Base-by-base conservation (phyloP, 1,139 yeast species). In the Lodderomyces oxycetoniae region DNA sequence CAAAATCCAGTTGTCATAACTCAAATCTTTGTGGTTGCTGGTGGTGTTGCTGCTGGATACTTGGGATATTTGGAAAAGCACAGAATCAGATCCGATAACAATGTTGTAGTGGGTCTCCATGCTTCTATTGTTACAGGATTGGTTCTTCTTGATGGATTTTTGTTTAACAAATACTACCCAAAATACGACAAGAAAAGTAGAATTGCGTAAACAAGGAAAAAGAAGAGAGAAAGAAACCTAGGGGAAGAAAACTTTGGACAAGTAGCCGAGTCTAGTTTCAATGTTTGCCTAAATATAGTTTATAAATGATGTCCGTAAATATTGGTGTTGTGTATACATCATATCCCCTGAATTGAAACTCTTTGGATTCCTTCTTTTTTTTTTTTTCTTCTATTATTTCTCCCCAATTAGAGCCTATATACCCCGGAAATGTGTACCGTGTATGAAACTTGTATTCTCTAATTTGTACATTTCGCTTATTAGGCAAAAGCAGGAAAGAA, bases 1-100 rank as follows among this genome's bases (percentile, higher is more conserved):
- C 67, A 76, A 50, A 77, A 79, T 59, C 86, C 86, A 1, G 82
- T 74, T 11, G 81, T 79, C 33, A 58, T 74, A 15, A 56, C 73
- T 25, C 83, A 78, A 55, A 55, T 69, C 2, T 59, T 74, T 28
- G 67, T 76, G 32, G 71, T 75, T 20, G 52, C 70, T n/a, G 65
- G 74, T 32, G 73, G 75, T 6, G 52, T 67, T 25, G 63, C 70
- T 22, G 76, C 75, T 7, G 67, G 74, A 17, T 63, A 73, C 47
- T 59, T 61, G 40, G 77, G 71, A 15, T 73, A 71, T 50, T 62
- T 72, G 42, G 79, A 77, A 49, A 71, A 79, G 56, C 66, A 68
- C 49, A 65, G 71, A 49, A 64, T 70, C 45, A 61, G 77, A 41
- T 51, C 61, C 27, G 63, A 62, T 34, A 66, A 63, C 45, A 76